Conservation (phyloP, 805 yeast genomes). For the Kodamaea laetipori region DNA sequence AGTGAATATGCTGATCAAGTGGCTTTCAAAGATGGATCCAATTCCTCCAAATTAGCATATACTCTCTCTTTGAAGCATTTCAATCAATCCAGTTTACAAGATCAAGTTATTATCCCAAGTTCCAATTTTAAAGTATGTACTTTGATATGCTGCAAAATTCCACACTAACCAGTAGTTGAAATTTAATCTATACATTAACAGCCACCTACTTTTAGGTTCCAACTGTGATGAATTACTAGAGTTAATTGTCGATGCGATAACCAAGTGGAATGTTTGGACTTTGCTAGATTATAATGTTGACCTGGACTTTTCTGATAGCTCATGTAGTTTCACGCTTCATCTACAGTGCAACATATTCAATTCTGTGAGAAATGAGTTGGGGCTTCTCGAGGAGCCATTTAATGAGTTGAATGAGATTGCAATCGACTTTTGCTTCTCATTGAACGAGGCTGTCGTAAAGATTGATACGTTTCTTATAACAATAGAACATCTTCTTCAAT, state of each 20-base stretch:
- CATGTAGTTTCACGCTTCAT: conserved; percentile 1
- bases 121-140: conserved; percentile 13
- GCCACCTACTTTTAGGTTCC: conserved; percentile 5
- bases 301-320: conserved; percentile 1
- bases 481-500: conserved; percentile 22
- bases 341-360: conserved; percentile 15
- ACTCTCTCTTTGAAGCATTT: background rate
- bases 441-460: background rate
- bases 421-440: conserved; percentile 6
- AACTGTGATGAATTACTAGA: conserved; percentile 18
- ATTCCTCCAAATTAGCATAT: background rate
- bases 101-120: conserved; percentile 13
- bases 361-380: conserved; percentile 7
- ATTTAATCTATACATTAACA: conserved; percentile 18
- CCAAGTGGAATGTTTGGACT: conserved; percentile 9
- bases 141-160: conserved; percentile 4
- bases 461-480: conserved; percentile 5
- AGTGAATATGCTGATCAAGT: background rate
- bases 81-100: background rate
- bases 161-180: conserved; percentile 4
- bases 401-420: background rate
- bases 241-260: conserved; percentile 11
- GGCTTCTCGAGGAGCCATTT: background rate
- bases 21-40: background rate
- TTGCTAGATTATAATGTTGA: conserved; percentile 7